Evolutionary conservation across 768 basidiomycete genomes (phyloP).

Genomic region (Lactarius sp.): DNA sequence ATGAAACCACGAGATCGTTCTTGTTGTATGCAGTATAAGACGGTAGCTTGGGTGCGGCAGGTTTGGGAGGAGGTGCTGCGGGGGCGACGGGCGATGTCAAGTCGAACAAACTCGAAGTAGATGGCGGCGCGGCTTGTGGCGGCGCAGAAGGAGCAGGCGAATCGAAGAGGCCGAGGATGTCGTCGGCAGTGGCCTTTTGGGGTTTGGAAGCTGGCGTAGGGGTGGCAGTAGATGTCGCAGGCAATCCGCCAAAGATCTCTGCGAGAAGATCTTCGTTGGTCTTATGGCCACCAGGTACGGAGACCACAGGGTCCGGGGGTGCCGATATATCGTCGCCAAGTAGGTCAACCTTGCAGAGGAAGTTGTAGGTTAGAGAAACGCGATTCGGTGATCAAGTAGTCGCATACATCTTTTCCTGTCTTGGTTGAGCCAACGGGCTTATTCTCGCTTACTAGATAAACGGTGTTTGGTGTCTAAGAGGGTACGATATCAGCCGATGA

Average conservation of each 20-base stretch:
- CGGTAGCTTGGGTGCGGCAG: constrained; percentile 50
- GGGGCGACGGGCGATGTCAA: constrained; percentile 28
- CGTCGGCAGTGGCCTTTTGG: constrained; percentile 63
- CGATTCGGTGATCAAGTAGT: neutral
- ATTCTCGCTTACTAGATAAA: constrained; percentile 78
- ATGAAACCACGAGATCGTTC: constrained; percentile 81
- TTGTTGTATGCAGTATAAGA: constrained; percentile 89
- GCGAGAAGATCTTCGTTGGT: constrained; percentile 84
- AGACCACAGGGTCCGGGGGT: constrained; percentile 36
- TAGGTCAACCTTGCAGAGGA: constrained; percentile 51
- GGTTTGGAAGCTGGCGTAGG: constrained; percentile 36
- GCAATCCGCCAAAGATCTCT: constrained; percentile 78
- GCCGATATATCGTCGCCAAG: constrained; percentile 67
- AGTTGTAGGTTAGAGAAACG: constrained; percentile 3
- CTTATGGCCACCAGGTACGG: constrained; percentile 43
- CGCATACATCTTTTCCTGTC: constrained; percentile 61
- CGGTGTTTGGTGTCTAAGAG: neutral
- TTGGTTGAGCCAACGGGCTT: constrained; percentile 91
- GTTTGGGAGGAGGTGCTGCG: constrained; percentile 31
- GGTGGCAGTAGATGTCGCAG: constrained; percentile 34
- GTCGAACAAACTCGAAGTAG: constrained; percentile 13
- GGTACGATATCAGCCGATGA: neutral
- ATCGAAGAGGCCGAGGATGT: constrained; percentile 88
- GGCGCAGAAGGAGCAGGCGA: constrained; percentile 36
- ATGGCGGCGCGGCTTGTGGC: constrained; percentile 31